Base-by-base conservation (phyloP, 176 grass and related monocot genomes). In the Carex kokanica region DNA sequence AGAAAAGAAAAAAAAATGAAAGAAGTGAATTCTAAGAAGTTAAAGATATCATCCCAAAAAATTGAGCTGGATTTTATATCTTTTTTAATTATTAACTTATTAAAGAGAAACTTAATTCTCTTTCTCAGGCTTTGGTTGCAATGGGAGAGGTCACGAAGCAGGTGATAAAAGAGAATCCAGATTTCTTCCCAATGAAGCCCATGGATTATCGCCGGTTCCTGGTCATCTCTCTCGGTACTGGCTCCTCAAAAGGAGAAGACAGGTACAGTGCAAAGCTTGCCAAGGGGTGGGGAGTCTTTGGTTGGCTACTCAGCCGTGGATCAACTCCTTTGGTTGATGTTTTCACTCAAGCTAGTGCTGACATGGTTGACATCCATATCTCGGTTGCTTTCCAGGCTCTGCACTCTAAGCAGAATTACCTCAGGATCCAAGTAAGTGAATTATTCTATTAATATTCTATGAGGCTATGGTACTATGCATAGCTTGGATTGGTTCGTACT, bases 321-420 rank as follows among this genome's bases (percentile, higher is more conserved):
- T 94, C 94, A 13, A 94, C 88, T 89, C 88, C 94, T 20, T 85
- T 97, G 78, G 81, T 94, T 78, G 90, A 94, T 79, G 84, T 92
- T 85, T 97, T 97, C 81, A 94, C 86, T 36, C 92, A 91, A 79
- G 88, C 90, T 61, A 97, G 90, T 83, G 90, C 92, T 67, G 92
- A 97, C 74, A 92, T 92, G 87, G 94, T 97, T 36, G 88, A 94
- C 85, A 94, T 97, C 56, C 92, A 94, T 79, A 88, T 97, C 7
- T 86, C 94, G 16, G 85, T 83, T 65, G 83, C 89, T 82, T 97
- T 92, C 78, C 93, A 91, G 83, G 92, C 88, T 57, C 83, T 94
- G 59, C 86, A 74, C 55, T 97, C 92, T 55, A 86, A 92, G 60
- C 60, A 93, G 38, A 94, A 90, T 78, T 94, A 97, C 81, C 90